phyloP scores from a whole-genome alignment of 2,329 filamentous ascomycete genomes.

The Bertia moriformis region DNA sequence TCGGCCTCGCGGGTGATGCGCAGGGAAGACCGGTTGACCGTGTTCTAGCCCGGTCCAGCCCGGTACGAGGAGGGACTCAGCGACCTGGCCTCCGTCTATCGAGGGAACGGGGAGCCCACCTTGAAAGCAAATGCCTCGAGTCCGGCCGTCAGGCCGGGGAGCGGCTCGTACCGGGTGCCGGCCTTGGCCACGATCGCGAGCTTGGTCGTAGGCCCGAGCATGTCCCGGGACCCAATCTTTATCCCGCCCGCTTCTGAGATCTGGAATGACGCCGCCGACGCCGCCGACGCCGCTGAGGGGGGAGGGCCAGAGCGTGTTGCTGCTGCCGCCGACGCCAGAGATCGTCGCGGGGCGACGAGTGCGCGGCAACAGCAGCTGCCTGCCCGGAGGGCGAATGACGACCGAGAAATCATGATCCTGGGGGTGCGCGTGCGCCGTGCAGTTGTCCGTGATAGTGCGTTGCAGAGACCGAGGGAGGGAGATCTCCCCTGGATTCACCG shows the following conservation, averaged over 20 bases:
- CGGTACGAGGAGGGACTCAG: no score
- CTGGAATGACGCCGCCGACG: constrained; percentile 71
- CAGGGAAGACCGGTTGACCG: constrained; percentile 72
- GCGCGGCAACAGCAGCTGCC: background rate
- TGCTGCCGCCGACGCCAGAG: constrained; percentile 37
- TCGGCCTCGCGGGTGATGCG: constrained; percentile 91
- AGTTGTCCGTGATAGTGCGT: background rate
- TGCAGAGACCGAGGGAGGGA: no score
- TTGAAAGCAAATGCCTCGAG: constrained; percentile 96
- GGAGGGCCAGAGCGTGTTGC: constrained; percentile 34
- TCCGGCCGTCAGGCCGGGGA: constrained; percentile 77
- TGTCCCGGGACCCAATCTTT: constrained; percentile 84
- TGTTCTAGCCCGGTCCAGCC: constrained; percentile 48
- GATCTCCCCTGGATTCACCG: no score
- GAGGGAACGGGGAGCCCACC: constrained; percentile 47
- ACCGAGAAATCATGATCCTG: background rate
- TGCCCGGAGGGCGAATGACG: background rate
- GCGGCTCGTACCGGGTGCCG: constrained; percentile 80
- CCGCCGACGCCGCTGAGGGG: constrained; percentile 42
- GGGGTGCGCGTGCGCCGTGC: no score
- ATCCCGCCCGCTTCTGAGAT: constrained; percentile 72
- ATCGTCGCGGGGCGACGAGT: background rate
- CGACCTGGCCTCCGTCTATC: constrained; percentile 29
- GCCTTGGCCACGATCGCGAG: constrained; percentile 87
- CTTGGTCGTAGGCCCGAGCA: constrained; percentile 75